phyloP scores from a whole-genome alignment of 495 filamentous ascomycete species.

The Bacidia gigantensis region DNA sequence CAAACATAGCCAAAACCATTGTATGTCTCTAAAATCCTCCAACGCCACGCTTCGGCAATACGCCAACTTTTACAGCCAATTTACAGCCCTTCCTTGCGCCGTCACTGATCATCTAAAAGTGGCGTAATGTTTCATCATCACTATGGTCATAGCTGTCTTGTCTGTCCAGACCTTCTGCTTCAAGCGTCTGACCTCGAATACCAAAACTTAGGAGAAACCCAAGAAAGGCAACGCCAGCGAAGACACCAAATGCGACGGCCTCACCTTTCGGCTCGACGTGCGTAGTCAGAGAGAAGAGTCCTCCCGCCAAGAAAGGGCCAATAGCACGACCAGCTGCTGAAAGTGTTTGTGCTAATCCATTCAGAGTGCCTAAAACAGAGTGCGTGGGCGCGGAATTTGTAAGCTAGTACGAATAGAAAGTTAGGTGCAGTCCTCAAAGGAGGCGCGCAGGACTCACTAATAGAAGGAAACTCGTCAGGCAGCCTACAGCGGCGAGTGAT shows the following conservation, averaged over 20 bases:
- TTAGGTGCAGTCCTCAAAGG: not conserved
- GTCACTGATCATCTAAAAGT: not conserved
- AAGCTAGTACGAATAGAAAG: slow-evolving; percentile 39
- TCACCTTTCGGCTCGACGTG: slow-evolving; percentile 68
- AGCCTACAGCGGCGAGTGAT: slow-evolving; percentile 76
- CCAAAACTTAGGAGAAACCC: slow-evolving; percentile 66
- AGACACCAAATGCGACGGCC: slow-evolving; percentile 66
- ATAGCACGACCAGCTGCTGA: slow-evolving; percentile 80
- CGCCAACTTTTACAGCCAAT: not conserved
- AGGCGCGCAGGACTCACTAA: slow-evolving; percentile 40
- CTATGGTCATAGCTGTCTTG: slow-evolving; percentile 39
- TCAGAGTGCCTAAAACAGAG: slow-evolving; percentile 74
- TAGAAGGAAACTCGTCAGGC: slow-evolving; percentile 76
- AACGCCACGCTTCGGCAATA: not conserved
- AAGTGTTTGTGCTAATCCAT: slow-evolving; percentile 87
- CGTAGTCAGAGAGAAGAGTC: slow-evolving; percentile 61
- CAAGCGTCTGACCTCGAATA: slow-evolving; percentile 46
- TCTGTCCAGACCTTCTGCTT: slow-evolving; percentile 47
- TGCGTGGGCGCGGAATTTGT: slow-evolving; percentile 86
- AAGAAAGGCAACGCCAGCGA: slow-evolving; percentile 60
- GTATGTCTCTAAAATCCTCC: no score
- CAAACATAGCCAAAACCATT: no score
- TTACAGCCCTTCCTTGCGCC: no score
- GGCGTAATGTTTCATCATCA: slow-evolving; percentile 22
- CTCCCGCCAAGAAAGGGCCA: slow-evolving; percentile 78